Evolutionary conservation across 169 alveolate species (phyloP), one percentile per base, ranked within the genome.

Genomic region (Ichthyophthirius multifiliis): DNA sequence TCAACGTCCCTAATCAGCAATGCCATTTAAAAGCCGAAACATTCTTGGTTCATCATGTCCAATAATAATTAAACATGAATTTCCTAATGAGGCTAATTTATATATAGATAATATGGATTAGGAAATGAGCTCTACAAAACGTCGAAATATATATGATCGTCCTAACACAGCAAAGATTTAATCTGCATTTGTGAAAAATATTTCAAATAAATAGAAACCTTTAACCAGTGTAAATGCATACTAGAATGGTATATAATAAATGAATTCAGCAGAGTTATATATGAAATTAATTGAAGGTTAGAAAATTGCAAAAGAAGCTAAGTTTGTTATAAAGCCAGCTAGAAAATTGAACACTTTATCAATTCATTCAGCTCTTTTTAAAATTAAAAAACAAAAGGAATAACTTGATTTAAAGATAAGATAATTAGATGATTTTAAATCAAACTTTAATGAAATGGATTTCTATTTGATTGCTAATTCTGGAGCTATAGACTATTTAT

Each of bases 381-480:
- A 67, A 18, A 41, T 67, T 16, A 67, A 67, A 39, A 67, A 67
- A 23, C 16, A 67, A 15, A 67, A 67, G 37, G 77, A 67, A 67
- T 41, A 37, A 34, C 31, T 67, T 0, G 77, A 67, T 39, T 41
- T 3, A 7, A 37, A 67, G 41, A 67, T 67, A 6, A 7, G 46
- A 5, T 47, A 67, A 67, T 39, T 67, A 20, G 77, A 67, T 37
- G 62, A 67, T 15, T 18, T 18, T 0, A 67, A 67, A 39, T 34
- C 77, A 6, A 37, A 67, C 18, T 67, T 67, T 9, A 67, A 67
- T 18, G 39, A 67, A 20, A 34, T 20, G 35, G 77, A 67, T 37
- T 67, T 67, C 62, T 67, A 67, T 67, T 39, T 67, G 18, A 67
- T 67, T 15, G 77, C 77, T 18, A 67, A 67, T 39, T 20, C 77